Base-by-base conservation (phyloP, 2,329 filamentous ascomycete genomes). In the Xylariomycetidae sp. region DNA sequence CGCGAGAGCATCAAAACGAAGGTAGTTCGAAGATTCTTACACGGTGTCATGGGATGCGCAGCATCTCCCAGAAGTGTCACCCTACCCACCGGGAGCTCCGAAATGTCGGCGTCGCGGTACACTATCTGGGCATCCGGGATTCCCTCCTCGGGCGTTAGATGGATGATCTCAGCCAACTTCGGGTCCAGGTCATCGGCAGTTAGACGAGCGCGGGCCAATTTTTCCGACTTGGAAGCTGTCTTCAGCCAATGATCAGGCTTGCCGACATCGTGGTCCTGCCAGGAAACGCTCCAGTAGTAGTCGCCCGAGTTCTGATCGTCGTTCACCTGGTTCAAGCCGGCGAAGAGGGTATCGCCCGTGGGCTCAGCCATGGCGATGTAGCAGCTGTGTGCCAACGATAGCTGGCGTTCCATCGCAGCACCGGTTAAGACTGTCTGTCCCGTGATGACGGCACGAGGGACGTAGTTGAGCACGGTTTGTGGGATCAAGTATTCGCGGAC, bases 231-330 rank as follows among this genome's bases (percentile, higher is more conserved):
- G 6, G 82, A 67, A 29, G 48, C 42, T 7, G 40, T 25, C 46
- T 73, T 70, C 0, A 89, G 87, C 79, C 86, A 96, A 12, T 85
- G 82, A 38, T 92, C 84, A 59, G 94, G 86, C 52, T 85, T 85
- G 63, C 76, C 80, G 42, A 93, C 68, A 7, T 81, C 75, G 52
- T 94, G 87, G 32, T 52, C 43, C 7, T 35, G 18, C 15, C 29
- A 34, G 22, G 36, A 23, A 12, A 44, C 2, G 13, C 35, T 38
- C 48, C 49, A 55, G 25, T 53, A 55, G 23, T 52, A 54, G 4
- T 40, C 29, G 7, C 40, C 52, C 0, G 48, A 47, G 13, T 38
- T 38, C 19, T 41, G 36, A 29, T 49, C 46, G 2, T 38, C 15
- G 16, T 32, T 35, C 2, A 45, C 44, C 4, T 39, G 30, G 31